Conservation (phyloP, 176 grass and related monocot genomes). For the Oryza glumipatula region DNA sequence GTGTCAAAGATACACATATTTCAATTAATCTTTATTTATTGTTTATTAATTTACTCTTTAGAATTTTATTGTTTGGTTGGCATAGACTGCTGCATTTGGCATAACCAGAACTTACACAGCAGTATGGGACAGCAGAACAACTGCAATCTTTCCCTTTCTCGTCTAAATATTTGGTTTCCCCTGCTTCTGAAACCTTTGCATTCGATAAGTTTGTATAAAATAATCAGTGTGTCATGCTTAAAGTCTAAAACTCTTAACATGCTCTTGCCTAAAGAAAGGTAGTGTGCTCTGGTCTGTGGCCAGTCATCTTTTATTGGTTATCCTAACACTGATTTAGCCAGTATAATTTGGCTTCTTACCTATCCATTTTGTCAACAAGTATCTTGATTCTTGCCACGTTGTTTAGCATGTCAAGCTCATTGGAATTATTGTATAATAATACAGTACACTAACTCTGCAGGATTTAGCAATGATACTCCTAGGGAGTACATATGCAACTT, state of each 20-base stretch:
- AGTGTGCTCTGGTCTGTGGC: background rate
- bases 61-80: background rate
- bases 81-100: background rate
- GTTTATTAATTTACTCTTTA: constrained; percentile 18
- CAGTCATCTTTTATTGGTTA: background rate
- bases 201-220: background rate
- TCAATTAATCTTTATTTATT: constrained; percentile 5
- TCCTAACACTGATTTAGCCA: background rate
- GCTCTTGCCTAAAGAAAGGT: background rate
- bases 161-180: background rate
- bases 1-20: constrained; percentile 19
- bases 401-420: background rate
- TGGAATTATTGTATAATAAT: constrained; percentile 5
- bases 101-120: background rate
- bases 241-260: background rate
- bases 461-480: constrained; percentile 92
- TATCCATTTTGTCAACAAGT: constrained; percentile 6
- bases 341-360: background rate
- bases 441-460: constrained; percentile 35
- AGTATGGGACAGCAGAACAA: background rate
- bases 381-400: background rate
- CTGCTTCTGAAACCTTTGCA: constrained; percentile 6
- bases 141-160: background rate
- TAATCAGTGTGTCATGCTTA: background rate
- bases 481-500: constrained; percentile 97